These are phyloP conservation scores for Macrocybe gigantea DNA, from an alignment of 768 basidiomycete species.

Conservation along the genomic window DNA sequence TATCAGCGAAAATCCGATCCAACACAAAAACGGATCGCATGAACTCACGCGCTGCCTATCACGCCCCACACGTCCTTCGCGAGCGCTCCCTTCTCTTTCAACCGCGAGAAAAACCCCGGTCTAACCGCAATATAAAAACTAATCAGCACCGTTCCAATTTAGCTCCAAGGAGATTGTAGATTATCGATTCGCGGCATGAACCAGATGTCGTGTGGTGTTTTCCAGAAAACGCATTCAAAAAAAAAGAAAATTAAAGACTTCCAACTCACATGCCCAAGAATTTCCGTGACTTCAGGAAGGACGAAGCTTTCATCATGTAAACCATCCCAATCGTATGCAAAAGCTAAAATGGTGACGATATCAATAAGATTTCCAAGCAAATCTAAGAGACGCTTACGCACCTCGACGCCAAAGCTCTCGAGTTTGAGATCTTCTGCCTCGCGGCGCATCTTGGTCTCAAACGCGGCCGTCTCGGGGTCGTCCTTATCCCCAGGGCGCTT, in stretches of 20 bases:
- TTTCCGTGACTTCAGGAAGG: conserved; percentile 85
- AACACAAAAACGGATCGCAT: background rate
- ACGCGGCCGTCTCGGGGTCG: conserved; percentile 79
- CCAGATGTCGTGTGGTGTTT: too few species aligned
- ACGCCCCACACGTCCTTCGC: conserved; percentile 98
- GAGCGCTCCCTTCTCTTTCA: conserved; percentile 91
- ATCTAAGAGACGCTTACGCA: conserved; percentile 23
- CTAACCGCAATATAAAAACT: conserved; percentile 22
- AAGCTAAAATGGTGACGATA: conserved; percentile 38
- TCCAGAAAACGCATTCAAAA: too few species aligned
- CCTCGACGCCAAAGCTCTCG: conserved; percentile 97
- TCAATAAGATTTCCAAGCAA: background rate
- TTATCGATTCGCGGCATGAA: too few species aligned
- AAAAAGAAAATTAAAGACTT: background rate
- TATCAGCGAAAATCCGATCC: background rate
- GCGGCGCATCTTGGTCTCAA: conserved; percentile 66
- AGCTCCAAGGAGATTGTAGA: too few species aligned
- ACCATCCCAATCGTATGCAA: conserved; percentile 87
- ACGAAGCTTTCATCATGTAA: conserved; percentile 90
- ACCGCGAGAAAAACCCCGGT: conserved; percentile 85
- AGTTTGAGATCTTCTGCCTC: conserved; percentile 96
- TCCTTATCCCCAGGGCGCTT: conserved; percentile 73
- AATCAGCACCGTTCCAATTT: too few species aligned
- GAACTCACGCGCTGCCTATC: conserved; percentile 86
- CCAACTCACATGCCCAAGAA: conserved; percentile 80